phyloP scores from a whole-genome alignment of 2,329 filamentous ascomycete genomes.

The Colletotrichum trifolii region DNA sequence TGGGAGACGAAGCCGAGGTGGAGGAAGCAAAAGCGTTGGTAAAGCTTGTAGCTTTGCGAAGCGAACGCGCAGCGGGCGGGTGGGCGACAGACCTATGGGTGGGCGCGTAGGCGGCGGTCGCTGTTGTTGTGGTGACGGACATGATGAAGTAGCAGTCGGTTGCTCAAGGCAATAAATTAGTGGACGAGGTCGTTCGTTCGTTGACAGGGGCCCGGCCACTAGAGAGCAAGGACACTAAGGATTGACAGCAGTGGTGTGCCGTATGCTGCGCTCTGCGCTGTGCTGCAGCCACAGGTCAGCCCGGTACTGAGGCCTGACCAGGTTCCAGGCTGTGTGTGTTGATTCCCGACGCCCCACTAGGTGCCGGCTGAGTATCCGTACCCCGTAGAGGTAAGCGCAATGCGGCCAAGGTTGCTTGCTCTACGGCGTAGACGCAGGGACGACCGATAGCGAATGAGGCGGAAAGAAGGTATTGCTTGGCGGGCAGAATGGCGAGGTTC shows the following conservation, averaged over 20 bases:
- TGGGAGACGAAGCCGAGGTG: slow-evolving; percentile 66
- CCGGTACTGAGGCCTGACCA: neutral
- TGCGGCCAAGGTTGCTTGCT: slow-evolving; percentile 24
- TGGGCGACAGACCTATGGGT: slow-evolving; percentile 36
- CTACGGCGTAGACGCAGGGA: slow-evolving; percentile 7
- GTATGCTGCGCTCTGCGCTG: too few relatives aligned
- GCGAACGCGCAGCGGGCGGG: slow-evolving; percentile 44
- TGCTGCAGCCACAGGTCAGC: slow-evolving; percentile 12
- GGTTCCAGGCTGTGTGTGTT: slow-evolving; percentile 32
- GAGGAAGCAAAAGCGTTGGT: slow-evolving; percentile 47
- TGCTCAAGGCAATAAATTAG: slow-evolving; percentile 21
- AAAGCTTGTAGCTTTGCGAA: slow-evolving; percentile 55
- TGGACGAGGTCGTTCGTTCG: slow-evolving; percentile 25
- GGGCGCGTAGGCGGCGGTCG: slow-evolving; percentile 34
- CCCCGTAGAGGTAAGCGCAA: slow-evolving; percentile 9
- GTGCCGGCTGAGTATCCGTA: neutral
- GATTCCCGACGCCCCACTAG: slow-evolving; percentile 29
- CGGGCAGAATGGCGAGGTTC: neutral
- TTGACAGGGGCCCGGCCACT: slow-evolving; percentile 24
- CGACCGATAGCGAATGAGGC: slow-evolving; percentile 24
- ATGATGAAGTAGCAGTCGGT: slow-evolving; percentile 27
- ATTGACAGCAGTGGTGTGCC: too few relatives aligned
- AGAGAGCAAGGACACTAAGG: slow-evolving; percentile 8
- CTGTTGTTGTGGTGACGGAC: slow-evolving; percentile 38
- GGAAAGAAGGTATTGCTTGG: slow-evolving; percentile 10